phyloP scores from a whole-genome alignment of 1,284 basidiomycete genomes.

The Naganishia albida region DNA sequence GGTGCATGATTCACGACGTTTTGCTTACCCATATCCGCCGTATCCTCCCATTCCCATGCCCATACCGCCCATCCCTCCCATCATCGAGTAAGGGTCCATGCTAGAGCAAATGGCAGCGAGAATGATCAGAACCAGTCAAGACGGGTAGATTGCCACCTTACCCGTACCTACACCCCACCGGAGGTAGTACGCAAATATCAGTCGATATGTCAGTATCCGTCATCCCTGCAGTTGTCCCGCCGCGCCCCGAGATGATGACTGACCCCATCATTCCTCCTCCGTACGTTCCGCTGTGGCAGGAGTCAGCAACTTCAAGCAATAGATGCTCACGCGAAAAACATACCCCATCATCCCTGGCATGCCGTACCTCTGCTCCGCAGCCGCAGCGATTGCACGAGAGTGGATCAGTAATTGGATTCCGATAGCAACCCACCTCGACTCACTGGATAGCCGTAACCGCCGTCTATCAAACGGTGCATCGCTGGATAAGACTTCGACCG shows the following conservation, averaged over 20 bases:
- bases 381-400: too few relatives aligned
- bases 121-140: neutral
- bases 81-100: constrained; percentile 31
- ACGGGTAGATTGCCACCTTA: neutral
- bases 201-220: too few relatives aligned
- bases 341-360: constrained; percentile 1
- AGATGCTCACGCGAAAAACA: neutral
- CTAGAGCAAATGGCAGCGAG: neutral
- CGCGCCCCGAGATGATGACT: neutral
- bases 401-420: neutral
- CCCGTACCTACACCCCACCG: constrained; percentile 6
- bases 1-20: neutral
- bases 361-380: constrained; percentile 3
- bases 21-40: constrained; percentile 18
- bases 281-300: neutral
- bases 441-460: constrained; percentile 25
- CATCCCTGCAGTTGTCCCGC: neutral
- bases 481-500: neutral
- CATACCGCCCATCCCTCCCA: constrained; percentile 33
- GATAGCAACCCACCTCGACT: neutral
- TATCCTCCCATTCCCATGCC: constrained; percentile 27
- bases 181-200: too few relatives aligned
- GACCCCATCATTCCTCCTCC: neutral
- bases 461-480: neutral
- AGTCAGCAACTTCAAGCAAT: too few relatives aligned